Conservation (phyloP, 2,329 filamentous ascomycete species). For the Zasmidium citrigriseum region DNA sequence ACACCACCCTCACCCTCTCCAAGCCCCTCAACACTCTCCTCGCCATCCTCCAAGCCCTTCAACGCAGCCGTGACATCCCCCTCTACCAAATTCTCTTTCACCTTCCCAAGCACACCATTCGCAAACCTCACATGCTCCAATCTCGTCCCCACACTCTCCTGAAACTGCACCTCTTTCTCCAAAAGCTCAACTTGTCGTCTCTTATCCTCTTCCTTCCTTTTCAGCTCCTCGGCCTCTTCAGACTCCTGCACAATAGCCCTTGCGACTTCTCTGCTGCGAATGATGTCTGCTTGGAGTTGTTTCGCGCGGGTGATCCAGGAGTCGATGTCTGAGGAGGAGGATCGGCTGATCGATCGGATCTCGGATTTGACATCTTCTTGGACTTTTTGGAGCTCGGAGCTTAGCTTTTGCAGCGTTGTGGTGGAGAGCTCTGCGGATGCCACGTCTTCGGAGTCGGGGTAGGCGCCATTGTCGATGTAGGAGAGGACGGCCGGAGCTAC, state of each 20-base stretch:
- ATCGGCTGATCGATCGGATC: constrained; percentile 73
- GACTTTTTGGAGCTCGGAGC: constrained; percentile 53
- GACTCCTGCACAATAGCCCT: constrained; percentile 78
- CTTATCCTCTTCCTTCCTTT: constrained; percentile 65
- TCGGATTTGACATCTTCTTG: constrained; percentile 63
- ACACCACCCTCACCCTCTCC: constrained; percentile 59
- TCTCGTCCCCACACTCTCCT: constrained; percentile 52
- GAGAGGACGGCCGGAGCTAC: constrained; percentile 64
- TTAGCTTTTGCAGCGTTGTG: constrained; percentile 50
- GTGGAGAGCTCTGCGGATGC: constrained; percentile 55
- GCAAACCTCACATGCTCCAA: constrained; percentile 55
- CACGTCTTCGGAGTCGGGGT: constrained; percentile 59
- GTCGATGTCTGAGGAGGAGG: constrained; percentile 76
- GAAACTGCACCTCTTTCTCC: constrained; percentile 61
- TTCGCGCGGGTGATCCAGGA: constrained; percentile 85
- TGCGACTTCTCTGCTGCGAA: constrained; percentile 75
- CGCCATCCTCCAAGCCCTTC: constrained; percentile 48
- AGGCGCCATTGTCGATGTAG: constrained; percentile 60
- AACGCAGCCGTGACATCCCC: constrained; percentile 51
- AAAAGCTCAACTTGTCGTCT: constrained; percentile 57
- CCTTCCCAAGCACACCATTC: constrained; percentile 50
- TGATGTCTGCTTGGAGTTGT: constrained; percentile 81
- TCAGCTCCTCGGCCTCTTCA: constrained; percentile 65
- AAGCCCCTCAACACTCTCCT: constrained; percentile 60
- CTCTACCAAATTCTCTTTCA: constrained; percentile 45